Evolutionary conservation across 2,329 filamentous ascomycete species (phyloP).

Genomic region (Talaromyces sp.): DNA sequence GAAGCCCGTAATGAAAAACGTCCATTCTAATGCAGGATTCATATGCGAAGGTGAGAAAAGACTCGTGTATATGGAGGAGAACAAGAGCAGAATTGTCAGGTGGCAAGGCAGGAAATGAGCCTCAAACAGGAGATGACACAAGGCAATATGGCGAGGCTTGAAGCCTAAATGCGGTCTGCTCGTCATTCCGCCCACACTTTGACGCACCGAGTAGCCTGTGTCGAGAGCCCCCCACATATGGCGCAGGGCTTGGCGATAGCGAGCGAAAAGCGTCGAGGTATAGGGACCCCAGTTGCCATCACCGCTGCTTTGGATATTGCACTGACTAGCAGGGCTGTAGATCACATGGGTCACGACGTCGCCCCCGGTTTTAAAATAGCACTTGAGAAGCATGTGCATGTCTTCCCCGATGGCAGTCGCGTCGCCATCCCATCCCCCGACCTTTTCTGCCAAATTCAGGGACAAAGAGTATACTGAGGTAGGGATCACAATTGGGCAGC

Average conservation of each 20-base stretch:
- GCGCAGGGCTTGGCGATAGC: slow-evolving; percentile 67
- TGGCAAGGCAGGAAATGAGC: slow-evolving; percentile 67
- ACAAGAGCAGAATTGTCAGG: slow-evolving; percentile 59
- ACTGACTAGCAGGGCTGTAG: slow-evolving; percentile 66
- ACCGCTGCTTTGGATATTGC: slow-evolving; percentile 62
- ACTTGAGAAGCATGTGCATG: slow-evolving; percentile 74
- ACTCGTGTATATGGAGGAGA: slow-evolving; percentile 57
- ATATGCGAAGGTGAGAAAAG: slow-evolving; percentile 49
- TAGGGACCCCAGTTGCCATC: slow-evolving; percentile 43
- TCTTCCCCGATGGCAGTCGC: slow-evolving; percentile 71
- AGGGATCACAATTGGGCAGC: slow-evolving; percentile 62
- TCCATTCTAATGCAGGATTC: slow-evolving; percentile 53
- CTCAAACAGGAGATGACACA: slow-evolving; percentile 64
- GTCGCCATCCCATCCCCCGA: slow-evolving; percentile 68
- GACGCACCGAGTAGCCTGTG: slow-evolving; percentile 58
- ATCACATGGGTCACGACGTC: slow-evolving; percentile 62
- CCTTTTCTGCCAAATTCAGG: slow-evolving; percentile 61
- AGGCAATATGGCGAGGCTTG: slow-evolving; percentile 40
- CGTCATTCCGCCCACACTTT: slow-evolving; percentile 17
- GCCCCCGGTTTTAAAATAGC: slow-evolving; percentile 69
- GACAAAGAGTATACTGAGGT: slow-evolving; percentile 71
- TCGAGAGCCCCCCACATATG: slow-evolving; percentile 72
- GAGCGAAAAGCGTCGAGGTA: slow-evolving; percentile 56
- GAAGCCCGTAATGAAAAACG: slow-evolving; percentile 57
- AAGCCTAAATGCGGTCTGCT: slow-evolving; percentile 30